A percentile compares a stretch with the other conserved stretches of the same genome.
Evolutionary conservation across 306 rosid genomes (phyloP).

Genomic region (Dalbergia oliveri): DNA sequence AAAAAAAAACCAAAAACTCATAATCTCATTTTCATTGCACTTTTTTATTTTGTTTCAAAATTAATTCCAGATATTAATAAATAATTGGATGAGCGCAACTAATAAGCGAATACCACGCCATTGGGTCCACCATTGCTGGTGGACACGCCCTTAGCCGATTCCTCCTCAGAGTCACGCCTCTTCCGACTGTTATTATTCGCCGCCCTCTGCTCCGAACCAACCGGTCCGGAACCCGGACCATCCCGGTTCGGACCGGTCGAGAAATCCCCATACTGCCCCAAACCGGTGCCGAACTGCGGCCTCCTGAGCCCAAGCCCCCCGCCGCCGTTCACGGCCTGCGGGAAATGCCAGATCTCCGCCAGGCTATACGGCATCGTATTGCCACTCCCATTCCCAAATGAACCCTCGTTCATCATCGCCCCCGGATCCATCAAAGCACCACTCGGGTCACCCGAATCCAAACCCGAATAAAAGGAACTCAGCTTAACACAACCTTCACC

Average conservation of each 20-base stretch:
- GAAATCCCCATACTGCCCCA: conserved; percentile 66
- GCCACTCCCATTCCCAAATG: conserved; percentile 58
- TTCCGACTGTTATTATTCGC: conserved; percentile 52
- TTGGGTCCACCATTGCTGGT: conserved; percentile 70
- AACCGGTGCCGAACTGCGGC: conserved; percentile 59
- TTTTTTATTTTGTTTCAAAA: background rate
- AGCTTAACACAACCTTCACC: conserved; percentile 21
- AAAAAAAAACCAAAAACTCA: background rate
- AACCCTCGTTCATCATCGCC: conserved; percentile 62
- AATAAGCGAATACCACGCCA: conserved; percentile 58
- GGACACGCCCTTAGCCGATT: conserved; percentile 62
- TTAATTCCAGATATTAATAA: background rate
- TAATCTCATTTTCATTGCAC: background rate
- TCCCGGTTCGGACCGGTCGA: conserved; percentile 53
- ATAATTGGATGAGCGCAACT: background rate
- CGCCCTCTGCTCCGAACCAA: conserved; percentile 50
- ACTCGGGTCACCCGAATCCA: background rate
- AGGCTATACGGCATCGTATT: conserved; percentile 67
- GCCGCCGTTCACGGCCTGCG: conserved; percentile 51
- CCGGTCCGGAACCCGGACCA: conserved; percentile 53
- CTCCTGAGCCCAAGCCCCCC: conserved; percentile 66
- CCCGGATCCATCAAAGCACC: conserved; percentile 67
- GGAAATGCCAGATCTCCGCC: conserved; percentile 89
- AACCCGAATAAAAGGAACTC: background rate
- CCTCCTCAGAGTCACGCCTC: conserved; percentile 71